Evolutionary conservation across 2,329 filamentous ascomycete genomes (phyloP).

Genomic region (Myriosclerotinia scirpicola): DNA sequence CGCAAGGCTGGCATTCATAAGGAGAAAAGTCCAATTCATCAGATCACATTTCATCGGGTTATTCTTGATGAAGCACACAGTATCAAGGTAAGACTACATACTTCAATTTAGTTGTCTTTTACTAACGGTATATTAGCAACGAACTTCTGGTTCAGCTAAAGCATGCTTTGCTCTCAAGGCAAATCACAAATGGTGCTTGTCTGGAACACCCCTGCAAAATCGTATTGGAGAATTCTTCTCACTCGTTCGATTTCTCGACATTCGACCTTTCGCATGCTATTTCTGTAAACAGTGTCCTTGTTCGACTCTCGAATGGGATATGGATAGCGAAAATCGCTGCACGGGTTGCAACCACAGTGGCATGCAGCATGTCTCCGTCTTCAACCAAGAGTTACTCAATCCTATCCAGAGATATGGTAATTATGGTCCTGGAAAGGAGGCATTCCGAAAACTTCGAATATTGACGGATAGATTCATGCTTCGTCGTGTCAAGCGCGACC

Average conservation of each 20-base stretch:
- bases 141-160: constrained; percentile 87
- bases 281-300: constrained; percentile 88
- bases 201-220: constrained; percentile 93
- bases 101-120: not conserved
- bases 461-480: constrained; percentile 95
- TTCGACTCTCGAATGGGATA: constrained; percentile 78
- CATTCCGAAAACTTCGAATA: constrained; percentile 78
- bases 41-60: constrained; percentile 82
- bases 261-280: constrained; percentile 88
- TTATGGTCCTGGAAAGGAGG: constrained; percentile 60
- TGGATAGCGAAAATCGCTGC: constrained; percentile 71
- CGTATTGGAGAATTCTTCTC: constrained; percentile 98
- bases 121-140: constrained; percentile 50
- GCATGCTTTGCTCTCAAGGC: constrained; percentile 90
- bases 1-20: constrained; percentile 79
- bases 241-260: constrained; percentile 83
- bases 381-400: constrained; percentile 93
- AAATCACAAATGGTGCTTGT: constrained; percentile 92
- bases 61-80: constrained; percentile 95
- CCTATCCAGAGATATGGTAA: constrained; percentile 69
- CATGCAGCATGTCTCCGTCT: constrained; percentile 69
- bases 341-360: constrained; percentile 60
- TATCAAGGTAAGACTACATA: constrained; percentile 65
- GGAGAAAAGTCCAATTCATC: constrained; percentile 76
- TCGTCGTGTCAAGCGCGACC: constrained; percentile 87